Base-by-base conservation (phyloP, 116 monocot species). In the Dioscorea cayenensis region DNA sequence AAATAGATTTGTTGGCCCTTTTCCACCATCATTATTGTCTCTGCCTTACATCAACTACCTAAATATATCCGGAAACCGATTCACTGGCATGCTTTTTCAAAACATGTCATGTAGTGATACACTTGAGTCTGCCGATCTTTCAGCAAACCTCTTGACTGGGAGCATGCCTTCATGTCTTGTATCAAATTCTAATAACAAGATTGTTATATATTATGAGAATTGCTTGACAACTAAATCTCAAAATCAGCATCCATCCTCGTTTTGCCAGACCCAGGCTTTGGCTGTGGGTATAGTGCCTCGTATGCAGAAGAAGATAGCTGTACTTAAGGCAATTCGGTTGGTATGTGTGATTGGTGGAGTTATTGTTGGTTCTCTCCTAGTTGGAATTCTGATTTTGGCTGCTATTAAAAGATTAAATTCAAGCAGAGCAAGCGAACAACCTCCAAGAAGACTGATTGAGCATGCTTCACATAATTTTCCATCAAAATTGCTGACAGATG, bases 1-100 rank as follows among this genome's bases (percentile, higher is more conserved):
- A 16, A 96, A 96, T 67, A 85, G 84, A 65, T 96, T 96, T 69
- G 95, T 96, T 0, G 95, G 92, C 0, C 92, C 95, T 4, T 91
- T 95, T 64, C 78, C 67, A 21, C 28, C 84, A 17, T 65, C 90
- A 35, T 27, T 92, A 65, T 49, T 96, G 14, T 85, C 89, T 18
- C 75, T 92, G 65, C 87, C 92, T 23, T 89, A 85, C 3, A 82
- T 96, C 55, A 70, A 58, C 5, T 79, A 81, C 63, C 68, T 96
- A 36, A 87, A 86, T 63, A 78, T 96, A 36, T 50, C 92, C 14
- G 77, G 85, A 32, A 96, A 96, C 79, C 73, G 82, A 69, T 90
- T 96, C 62, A 96, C 92, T 9, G 95, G 95, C n/a, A 85, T 86
- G 87, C 90, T 96, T 49, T 87, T 84, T 65, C 28, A 77, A 22